Base-by-base conservation (phyloP, 1,284 basidiomycete species). In the Laetiporus sulphureus region DNA sequence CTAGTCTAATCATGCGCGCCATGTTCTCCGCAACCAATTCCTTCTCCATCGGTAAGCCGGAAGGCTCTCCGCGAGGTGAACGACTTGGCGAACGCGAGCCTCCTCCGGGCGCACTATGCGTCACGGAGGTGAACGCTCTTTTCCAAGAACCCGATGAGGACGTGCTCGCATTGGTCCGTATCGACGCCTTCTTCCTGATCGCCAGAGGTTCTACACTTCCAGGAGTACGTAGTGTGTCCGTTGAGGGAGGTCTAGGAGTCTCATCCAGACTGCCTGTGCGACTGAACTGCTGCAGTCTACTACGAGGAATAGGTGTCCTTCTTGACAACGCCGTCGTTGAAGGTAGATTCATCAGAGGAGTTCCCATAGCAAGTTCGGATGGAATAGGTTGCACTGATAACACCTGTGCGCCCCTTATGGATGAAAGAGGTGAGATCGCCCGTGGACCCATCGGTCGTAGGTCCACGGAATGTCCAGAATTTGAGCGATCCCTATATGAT, bases 121-220 rank as follows among this genome's bases (percentile, higher is more conserved):
- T 35, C n/a, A n/a, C n/a, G 15, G 32, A 47, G 57, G 35, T 56
- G 47, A 67, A 62, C 2, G 58, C 50, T 53, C 66, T 74, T 39
- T n/a, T n/a, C n/a, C n/a, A n/a, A n/a, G n/a, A n/a, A n/a, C 71
- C 65, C 11, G 69, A 63, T 31, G 72, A 66, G 12, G 75, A 66
- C 16, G 54, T 59, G 6, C 54, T 56, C 16, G 53, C 49, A 42
- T 61, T 59, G 32, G 62, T 65, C 31, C 73, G 71, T 29, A 73
- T 66, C 4, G 81, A 83, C 3, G 72, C 65, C 61, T 86, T 88
- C 67, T 90, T 88, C 68, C 82, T 86, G 57, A 90, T 88, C 1
- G 79, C 82, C 42, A 90, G 65, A 7, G 86, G 86, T 53, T 85
- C 83, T 21, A 86, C 45, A 32, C 25, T 44, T 33, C 43, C 47